These are phyloP conservation scores for Beauveria scarabaeidicola DNA, from an alignment of 2,329 filamentous ascomycete genomes.

Conservation along the genomic window DNA sequence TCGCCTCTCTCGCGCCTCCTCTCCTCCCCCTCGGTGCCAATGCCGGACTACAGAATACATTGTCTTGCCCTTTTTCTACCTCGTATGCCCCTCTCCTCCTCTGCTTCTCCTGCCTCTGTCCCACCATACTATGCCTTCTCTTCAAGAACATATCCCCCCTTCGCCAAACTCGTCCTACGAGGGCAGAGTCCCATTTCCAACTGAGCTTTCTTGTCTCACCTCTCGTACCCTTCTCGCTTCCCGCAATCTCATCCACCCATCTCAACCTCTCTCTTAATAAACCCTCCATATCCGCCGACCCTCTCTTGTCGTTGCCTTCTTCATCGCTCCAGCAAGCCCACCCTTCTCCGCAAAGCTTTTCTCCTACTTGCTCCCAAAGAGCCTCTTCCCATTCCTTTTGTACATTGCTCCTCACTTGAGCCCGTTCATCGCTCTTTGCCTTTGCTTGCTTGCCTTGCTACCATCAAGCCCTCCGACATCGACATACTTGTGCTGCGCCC, in stretches of 20 bases:
- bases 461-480: not conserved
- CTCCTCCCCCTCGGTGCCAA: slow-evolving; percentile 10
- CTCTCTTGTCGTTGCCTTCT: not conserved
- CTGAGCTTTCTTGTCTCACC: slow-evolving; percentile 10
- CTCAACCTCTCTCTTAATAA: slow-evolving; percentile 8
- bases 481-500: not conserved
- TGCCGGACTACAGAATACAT: slow-evolving; percentile 14
- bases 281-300: slow-evolving; percentile 4
- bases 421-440: not conserved
- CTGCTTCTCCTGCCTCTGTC: not conserved
- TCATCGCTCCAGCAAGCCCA: not conserved
- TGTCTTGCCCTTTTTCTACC: slow-evolving; percentile 14
- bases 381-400: not conserved
- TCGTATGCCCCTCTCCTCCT: slow-evolving; percentile 12
- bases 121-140: slow-evolving; percentile 13
- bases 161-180: slow-evolving; percentile 26
- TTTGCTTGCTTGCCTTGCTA: slow-evolving; percentile 1
- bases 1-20: slow-evolving; percentile 10
- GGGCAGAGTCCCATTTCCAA: slow-evolving; percentile 20
- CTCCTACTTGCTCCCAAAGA: not conserved
- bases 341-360: not conserved
- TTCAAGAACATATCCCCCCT: slow-evolving; percentile 22
- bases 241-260: not conserved
- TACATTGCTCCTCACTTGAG: not conserved
- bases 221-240: slow-evolving; percentile 8